These are phyloP conservation scores for Lasiodiplodia citricola DNA, from an alignment of 2,329 filamentous ascomycete genomes.

Conservation along the genomic window DNA sequence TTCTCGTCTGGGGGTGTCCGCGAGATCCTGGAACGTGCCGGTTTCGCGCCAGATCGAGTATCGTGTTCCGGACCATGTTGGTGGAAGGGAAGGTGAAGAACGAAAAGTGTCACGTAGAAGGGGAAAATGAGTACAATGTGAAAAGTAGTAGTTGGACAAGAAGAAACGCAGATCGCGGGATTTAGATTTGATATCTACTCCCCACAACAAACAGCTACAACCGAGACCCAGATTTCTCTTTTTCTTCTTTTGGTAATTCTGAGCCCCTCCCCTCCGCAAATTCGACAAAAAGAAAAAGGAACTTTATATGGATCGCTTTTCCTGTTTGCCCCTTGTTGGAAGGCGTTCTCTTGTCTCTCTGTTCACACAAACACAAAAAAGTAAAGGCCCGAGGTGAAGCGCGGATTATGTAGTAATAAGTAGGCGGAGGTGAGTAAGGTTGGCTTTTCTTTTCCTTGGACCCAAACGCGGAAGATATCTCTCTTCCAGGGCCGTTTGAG, in stretches of 20 bases:
- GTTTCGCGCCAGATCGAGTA: no score
- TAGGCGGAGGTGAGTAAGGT: conserved; percentile 9
- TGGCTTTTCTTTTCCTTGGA: neutral
- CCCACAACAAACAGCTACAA: neutral
- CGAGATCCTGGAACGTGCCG: no score
- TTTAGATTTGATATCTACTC: conserved; percentile 16
- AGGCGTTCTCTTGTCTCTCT: neutral
- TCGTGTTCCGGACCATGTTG: no score
- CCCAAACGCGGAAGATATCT: neutral
- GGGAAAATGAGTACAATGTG: no score
- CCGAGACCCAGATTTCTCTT: neutral
- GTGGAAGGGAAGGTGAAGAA: no score
- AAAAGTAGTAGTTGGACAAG: neutral
- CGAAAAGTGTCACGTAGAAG: no score
- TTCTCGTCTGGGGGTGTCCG: neutral
- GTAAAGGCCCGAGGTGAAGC: conserved; percentile 9
- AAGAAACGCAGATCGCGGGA: conserved; percentile 1
- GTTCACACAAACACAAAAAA: neutral
- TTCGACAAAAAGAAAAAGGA: neutral
- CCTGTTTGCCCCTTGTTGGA: neutral
- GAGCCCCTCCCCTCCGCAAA: neutral
- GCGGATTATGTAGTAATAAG: conserved; percentile 21
- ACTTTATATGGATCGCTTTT: neutral
- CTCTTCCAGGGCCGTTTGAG: neutral
- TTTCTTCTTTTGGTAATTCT: neutral